These are phyloP conservation scores for Populus ilicifolia DNA, from an alignment of 345 rosid species.

Conservation along the genomic window DNA sequence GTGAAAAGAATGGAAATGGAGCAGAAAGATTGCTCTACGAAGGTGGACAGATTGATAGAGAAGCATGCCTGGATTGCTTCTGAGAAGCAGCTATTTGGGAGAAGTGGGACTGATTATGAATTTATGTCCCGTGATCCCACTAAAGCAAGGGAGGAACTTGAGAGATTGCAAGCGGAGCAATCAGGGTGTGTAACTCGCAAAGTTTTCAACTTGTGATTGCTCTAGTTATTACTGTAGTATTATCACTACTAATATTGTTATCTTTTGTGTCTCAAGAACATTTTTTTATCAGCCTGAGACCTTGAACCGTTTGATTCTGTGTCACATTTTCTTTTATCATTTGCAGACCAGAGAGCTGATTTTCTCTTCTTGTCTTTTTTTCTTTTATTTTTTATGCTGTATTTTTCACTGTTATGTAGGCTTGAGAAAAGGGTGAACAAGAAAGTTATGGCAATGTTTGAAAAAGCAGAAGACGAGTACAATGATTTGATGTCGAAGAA, in stretches of 20 bases:
- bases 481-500: slow-evolving; percentile 79
- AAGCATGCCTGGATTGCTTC: slow-evolving; percentile 94
- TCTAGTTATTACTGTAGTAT: background rate
- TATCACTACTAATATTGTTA: background rate
- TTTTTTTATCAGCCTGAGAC: background rate
- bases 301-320: background rate
- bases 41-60: slow-evolving; percentile 83
- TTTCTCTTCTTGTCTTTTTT: background rate
- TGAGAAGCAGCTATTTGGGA: slow-evolving; percentile 90
- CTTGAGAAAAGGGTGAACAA: slow-evolving; percentile 95
- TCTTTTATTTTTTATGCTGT: slow-evolving; percentile 3
- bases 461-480: slow-evolving; percentile 98
- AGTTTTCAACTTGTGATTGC: background rate
- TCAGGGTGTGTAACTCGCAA: slow-evolving; percentile 52
- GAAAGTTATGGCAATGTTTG: slow-evolving; percentile 98
- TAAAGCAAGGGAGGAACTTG: slow-evolving; percentile 80
- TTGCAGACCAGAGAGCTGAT: slow-evolving; percentile 10
- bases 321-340: background rate
- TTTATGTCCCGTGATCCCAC: slow-evolving; percentile 64
- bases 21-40: slow-evolving; percentile 75
- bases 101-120: slow-evolving; percentile 94
- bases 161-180: slow-evolving; percentile 77
- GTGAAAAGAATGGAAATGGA: slow-evolving; percentile 83
- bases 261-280: background rate
- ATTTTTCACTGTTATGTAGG: slow-evolving; percentile 34